Base-by-base conservation (phyloP, 2,329 filamentous ascomycete genomes). In the Huntiella moniliformis region DNA sequence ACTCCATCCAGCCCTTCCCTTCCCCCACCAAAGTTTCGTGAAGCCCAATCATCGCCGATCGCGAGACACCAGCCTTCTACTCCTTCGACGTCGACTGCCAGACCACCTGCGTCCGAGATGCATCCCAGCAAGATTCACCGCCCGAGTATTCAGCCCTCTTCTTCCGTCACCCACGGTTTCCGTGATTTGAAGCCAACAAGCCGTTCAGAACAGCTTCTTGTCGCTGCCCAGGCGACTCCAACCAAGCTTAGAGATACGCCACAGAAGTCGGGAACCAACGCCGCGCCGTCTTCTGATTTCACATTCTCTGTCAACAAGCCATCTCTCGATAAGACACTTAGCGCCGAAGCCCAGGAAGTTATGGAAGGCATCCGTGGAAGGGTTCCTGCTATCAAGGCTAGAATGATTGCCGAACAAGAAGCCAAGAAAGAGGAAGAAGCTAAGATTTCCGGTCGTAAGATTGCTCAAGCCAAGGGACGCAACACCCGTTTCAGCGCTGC, bases 61-160 rank as follows among this genome's bases (percentile, higher is more conserved):
- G 46, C 44, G n/a, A 47, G 40, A n/a, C 41, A 46, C 22, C 50
- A 51, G 34, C 54, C 54, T 42, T 63, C 64, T 3, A 79, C 82
- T 1, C 85, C 85, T 4, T 69, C 67, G 36, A 71, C 70, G 11
- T 75, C 76, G 3, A 70, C 76, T 4, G 65, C 80, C 53, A 80
- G 82, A 63, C 82, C 84, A 17, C 67, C 79, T 41, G 70, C 71
- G 52, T 75, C 78, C 50, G 86, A 94, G 59, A 95, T 95, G 87
- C 87, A 95, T 58, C 88, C 88, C 6, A 82, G 82, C 64, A 82
- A 82, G 57, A 74, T 76, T 47, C 84, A 91, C 48, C 70, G 74
- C 52, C 87, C 82, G 16, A 80, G 77, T 51, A 82, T 81, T 45
- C 67, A 82, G 38, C 74, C 80, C 2, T 86, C 91, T 18, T 85